A percentile compares a stretch with the other conserved stretches of the same genome.
Evolutionary conservation across 306 rosid species (phyloP).

Genomic region (Ziziphus jujuba): DNA sequence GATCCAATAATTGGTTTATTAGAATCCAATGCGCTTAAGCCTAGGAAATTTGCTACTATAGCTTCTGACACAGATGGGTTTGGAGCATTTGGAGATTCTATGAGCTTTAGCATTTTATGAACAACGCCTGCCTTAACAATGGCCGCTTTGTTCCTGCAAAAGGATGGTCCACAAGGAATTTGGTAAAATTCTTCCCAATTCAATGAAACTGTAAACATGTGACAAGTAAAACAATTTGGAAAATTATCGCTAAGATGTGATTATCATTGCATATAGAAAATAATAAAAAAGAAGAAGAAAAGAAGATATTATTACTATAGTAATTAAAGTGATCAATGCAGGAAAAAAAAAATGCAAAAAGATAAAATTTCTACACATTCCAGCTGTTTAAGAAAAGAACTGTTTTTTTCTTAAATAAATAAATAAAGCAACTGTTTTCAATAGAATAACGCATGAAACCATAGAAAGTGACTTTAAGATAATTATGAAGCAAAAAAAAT

Average conservation of each 20-base stretch:
- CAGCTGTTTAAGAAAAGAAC: neutral
- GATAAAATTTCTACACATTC: neutral
- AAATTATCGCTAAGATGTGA: too few species aligned
- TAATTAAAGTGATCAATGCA: neutral
- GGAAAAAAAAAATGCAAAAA: neutral
- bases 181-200: neutral
- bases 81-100: constrained; percentile 46
- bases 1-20: constrained; percentile 91
- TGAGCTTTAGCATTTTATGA: constrained; percentile 84
- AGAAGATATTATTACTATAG: neutral
- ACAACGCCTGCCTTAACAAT: constrained; percentile 86
- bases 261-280: too few species aligned
- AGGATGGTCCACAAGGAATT: constrained; percentile 6
- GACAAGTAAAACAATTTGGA: neutral
- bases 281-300: too few species aligned
- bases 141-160: constrained; percentile 83
- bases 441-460: neutral
- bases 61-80: constrained; percentile 74
- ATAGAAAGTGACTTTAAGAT: neutral
- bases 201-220: neutral
- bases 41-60: constrained; percentile 84
- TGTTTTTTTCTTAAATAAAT: constrained; percentile 1
- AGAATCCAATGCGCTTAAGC: constrained; percentile 85
- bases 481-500: neutral
- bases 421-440: neutral